These are phyloP conservation scores for Aplosporella prunicola DNA, from an alignment of 2,329 filamentous ascomycete species.

Conservation along the genomic window DNA sequence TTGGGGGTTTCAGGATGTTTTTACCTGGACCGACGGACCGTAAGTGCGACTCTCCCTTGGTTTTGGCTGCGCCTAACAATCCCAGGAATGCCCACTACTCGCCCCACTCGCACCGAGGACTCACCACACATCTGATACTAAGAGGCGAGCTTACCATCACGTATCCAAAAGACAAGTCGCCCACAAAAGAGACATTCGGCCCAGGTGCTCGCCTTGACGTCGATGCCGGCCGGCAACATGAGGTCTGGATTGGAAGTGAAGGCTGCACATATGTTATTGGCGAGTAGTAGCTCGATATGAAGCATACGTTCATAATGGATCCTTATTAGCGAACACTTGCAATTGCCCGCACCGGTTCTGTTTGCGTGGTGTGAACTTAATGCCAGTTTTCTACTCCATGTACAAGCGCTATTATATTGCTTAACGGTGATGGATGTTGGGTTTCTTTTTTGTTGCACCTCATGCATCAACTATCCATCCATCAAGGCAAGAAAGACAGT, in stretches of 20 bases:
- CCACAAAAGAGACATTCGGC: conserved; percentile 49
- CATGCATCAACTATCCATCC: too few species aligned
- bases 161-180: conserved; percentile 51
- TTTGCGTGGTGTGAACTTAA: too few species aligned
- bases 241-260: conserved; percentile 57
- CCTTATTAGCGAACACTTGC: too few species aligned
- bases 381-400: too few species aligned
- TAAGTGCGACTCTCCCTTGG: conserved; percentile 35
- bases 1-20: conserved; percentile 61
- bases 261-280: conserved; percentile 62
- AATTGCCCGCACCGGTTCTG: too few species aligned
- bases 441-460: too few species aligned
- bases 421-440: too few species aligned
- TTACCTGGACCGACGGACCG: conserved; percentile 64
- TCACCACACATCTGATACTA: conserved; percentile 62
- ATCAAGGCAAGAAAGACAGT: too few species aligned
- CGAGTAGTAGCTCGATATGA: too few species aligned
- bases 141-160: conserved; percentile 55
- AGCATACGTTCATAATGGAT: too few species aligned
- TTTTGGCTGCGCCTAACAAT: conserved; percentile 2
- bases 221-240: conserved; percentile 52
- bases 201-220: conserved; percentile 57
- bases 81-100: conserved; percentile 56
- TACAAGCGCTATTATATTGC: too few species aligned
- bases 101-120: conserved; percentile 54